These are phyloP conservation scores for Penicillium dipodomyicola DNA, from an alignment of 495 filamentous ascomycete species.

Conservation along the genomic window DNA sequence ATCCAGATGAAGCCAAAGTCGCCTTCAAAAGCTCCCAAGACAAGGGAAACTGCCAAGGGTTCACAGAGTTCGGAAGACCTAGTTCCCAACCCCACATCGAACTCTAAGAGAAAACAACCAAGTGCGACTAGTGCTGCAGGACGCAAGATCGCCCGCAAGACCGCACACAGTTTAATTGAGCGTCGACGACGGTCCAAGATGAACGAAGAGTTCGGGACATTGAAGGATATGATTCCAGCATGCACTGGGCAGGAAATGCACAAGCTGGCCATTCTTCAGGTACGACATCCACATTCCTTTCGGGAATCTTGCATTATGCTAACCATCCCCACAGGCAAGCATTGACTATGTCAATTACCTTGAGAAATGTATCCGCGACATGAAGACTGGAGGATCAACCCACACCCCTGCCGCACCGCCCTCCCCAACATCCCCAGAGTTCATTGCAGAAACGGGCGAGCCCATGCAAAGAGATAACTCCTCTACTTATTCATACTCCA, in stretches of 20 bases:
- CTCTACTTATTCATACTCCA: constrained; percentile 30
- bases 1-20: constrained; percentile 86
- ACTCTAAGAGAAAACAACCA: constrained; percentile 65
- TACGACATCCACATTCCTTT: constrained; percentile 34
- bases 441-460: constrained; percentile 28
- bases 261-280: constrained; percentile 94
- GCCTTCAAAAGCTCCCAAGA: constrained; percentile 27
- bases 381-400: constrained; percentile 60
- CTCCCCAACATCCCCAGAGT: constrained; percentile 41
- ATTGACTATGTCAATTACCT: constrained; percentile 97
- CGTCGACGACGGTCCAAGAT: constrained; percentile 89
- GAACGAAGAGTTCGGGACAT: constrained; percentile 94
- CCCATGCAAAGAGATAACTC: constrained; percentile 17
- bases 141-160: constrained; percentile 91
- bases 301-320: neutral
- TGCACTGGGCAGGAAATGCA: constrained; percentile 93
- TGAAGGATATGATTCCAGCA: constrained; percentile 95
- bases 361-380: constrained; percentile 78
- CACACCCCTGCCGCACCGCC: constrained; percentile 20
- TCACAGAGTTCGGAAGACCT: constrained; percentile 23
- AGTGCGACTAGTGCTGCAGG: constrained; percentile 74
- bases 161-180: constrained; percentile 94
- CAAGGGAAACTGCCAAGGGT: constrained; percentile 32
- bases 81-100: constrained; percentile 23
- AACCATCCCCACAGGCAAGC: constrained; percentile 60